A percentile compares a stretch with the other conserved stretches of the same genome.
Conservation (phyloP, 2,329 filamentous ascomycete genomes). For the Penicillium sp. region DNA sequence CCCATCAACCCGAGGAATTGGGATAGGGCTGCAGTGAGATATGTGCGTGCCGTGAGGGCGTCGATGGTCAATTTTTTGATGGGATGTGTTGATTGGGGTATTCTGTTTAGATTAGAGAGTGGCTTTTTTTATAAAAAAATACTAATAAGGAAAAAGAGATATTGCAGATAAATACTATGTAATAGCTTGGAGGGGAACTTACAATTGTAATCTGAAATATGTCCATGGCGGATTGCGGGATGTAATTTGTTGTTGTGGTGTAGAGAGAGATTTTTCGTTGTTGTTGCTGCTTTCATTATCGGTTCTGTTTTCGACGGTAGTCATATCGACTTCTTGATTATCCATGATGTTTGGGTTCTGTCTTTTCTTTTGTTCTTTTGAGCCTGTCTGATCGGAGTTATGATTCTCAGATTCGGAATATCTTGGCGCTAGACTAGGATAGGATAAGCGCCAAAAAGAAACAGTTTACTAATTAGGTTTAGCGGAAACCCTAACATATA, state of each 20-base stretch:
- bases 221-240: slow-evolving; percentile 42
- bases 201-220: slow-evolving; percentile 42
- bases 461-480: too few relatives aligned
- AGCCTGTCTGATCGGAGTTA: background rate
- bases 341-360: background rate
- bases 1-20: slow-evolving; percentile 47
- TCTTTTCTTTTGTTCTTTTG: background rate
- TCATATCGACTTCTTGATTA: background rate
- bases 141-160: background rate
- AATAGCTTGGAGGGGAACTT: slow-evolving; percentile 9
- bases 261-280: slow-evolving; percentile 14
- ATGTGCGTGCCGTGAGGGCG: slow-evolving; percentile 43
- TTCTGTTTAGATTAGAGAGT: slow-evolving; percentile 15
- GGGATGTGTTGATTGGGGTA: slow-evolving; percentile 24
- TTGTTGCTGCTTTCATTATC: slow-evolving; percentile 10
- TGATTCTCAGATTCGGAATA: background rate
- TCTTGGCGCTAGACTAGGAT: background rate
- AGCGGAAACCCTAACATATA: too few relatives aligned
- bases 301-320: background rate
- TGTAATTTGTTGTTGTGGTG: slow-evolving; percentile 25
- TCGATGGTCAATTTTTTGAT: slow-evolving; percentile 29
- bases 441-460: background rate
- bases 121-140: background rate
- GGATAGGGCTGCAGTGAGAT: slow-evolving; percentile 43
- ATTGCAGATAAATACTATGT: background rate